phyloP scores from a whole-genome alignment of 202 grass and related monocot genomes.

The Eragrostis tef region DNA sequence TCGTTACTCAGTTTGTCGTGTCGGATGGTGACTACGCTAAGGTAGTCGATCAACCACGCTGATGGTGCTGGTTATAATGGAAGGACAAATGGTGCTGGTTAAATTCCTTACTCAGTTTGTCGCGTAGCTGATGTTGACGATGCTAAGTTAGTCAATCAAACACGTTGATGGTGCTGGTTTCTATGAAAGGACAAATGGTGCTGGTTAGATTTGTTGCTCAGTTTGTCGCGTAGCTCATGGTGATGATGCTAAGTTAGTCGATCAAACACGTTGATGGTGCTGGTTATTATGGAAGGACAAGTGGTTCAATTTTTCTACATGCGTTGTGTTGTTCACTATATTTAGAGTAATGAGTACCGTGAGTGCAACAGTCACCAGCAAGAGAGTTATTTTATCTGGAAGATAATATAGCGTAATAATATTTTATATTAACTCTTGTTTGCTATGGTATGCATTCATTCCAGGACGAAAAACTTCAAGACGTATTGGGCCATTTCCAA shows the following conservation, averaged over 20 bases:
- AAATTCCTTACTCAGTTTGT: not conserved
- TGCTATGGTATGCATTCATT: conserved; percentile 40
- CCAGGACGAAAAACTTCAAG: conserved; percentile 89
- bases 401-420: conserved; percentile 29
- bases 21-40: not conserved
- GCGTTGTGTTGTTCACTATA: not conserved
- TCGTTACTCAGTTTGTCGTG: not conserved
- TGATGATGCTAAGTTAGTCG: too few relatives aligned
- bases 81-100: not conserved
- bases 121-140: too few relatives aligned
- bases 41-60: conserved; percentile 1
- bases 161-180: too few relatives aligned
- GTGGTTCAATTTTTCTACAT: not conserved
- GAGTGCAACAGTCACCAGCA: not conserved
- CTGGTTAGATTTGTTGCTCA: not conserved
- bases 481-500: conserved; percentile 87
- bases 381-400: conserved; percentile 25
- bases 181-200: not conserved
- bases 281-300: not conserved
- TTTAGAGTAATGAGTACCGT: not conserved
- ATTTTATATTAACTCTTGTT: conserved; percentile 39
- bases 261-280: too few relatives aligned
- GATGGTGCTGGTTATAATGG: not conserved
- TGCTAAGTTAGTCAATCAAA: too few relatives aligned
- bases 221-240: not conserved